phyloP scores from a whole-genome alignment of 805 yeast genomes.

The Metschnikowia sp. region DNA sequence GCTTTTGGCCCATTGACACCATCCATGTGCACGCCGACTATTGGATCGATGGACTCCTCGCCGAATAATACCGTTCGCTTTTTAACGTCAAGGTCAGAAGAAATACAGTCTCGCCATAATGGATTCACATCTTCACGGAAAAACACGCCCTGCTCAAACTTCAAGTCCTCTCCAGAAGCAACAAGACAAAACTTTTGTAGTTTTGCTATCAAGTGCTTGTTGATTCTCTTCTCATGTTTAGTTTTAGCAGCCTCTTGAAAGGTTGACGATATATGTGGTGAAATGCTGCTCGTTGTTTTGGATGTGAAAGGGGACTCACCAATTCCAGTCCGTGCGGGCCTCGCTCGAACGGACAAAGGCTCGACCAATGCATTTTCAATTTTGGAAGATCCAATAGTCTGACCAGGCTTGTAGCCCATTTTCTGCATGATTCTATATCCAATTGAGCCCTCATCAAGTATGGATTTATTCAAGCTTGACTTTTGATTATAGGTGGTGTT shows the following conservation, averaged over 20 bases:
- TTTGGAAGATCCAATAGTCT: constrained; percentile 37
- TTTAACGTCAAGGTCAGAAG: not conserved
- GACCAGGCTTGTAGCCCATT: constrained; percentile 56
- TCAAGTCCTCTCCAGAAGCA: constrained; percentile 36
- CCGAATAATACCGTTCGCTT: constrained; percentile 1
- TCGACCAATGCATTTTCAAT: constrained; percentile 21
- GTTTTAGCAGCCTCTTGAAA: not conserved
- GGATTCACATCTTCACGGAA: constrained; percentile 29
- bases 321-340: constrained; percentile 20
- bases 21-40: not conserved
- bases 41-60: not conserved
- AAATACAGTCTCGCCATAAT: constrained; percentile 39
- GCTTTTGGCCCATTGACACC: too few species aligned
- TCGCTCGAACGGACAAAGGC: constrained; percentile 27
- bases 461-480: constrained; percentile 10
- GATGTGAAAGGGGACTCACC: constrained; percentile 17
- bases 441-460: constrained; percentile 18
- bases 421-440: constrained; percentile 53
- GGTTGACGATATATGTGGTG: not conserved
- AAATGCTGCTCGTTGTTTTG: not conserved
- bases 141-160: constrained; percentile 21
- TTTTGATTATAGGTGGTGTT: not conserved
- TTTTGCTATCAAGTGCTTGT: constrained; percentile 15
- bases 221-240: constrained; percentile 3
- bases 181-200: constrained; percentile 44